Percentiles rank a stretch among this genome's conserved stretches.
phyloP scores from a whole-genome alignment of 2,329 filamentous ascomycete genomes.

The Dothistroma pini region DNA sequence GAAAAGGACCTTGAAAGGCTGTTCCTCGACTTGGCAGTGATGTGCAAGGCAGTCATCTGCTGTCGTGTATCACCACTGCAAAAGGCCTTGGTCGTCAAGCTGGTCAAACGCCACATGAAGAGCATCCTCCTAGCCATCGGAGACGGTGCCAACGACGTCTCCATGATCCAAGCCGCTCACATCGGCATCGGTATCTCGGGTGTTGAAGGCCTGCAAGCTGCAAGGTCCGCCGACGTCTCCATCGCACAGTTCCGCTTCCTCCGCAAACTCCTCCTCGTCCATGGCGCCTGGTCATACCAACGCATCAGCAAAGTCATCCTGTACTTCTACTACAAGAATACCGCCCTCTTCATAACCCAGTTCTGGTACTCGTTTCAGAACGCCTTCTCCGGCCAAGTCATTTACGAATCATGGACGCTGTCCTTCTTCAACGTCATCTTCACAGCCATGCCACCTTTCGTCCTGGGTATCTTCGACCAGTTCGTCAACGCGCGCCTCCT shows the following conservation, averaged over 20 bases:
- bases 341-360: slow-evolving; percentile 96
- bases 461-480: slow-evolving; percentile 94
- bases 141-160: slow-evolving; percentile 98
- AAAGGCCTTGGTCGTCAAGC: slow-evolving; percentile 95
- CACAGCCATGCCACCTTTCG: slow-evolving; percentile 88
- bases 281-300: slow-evolving; percentile 97
- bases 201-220: slow-evolving; percentile 93
- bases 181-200: slow-evolving; percentile 98
- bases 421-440: slow-evolving; percentile 99
- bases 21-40: slow-evolving; percentile 86
- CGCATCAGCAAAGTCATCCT: slow-evolving; percentile 94
- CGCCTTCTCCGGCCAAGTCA: slow-evolving; percentile 93
- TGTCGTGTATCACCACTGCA: slow-evolving; percentile 93
- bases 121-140: slow-evolving; percentile 92
- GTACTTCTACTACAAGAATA: slow-evolving; percentile 99
- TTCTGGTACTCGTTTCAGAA: slow-evolving; percentile 97
- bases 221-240: slow-evolving; percentile 89
- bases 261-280: slow-evolving; percentile 88
- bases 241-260: slow-evolving; percentile 96
- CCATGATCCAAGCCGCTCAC: slow-evolving; percentile 98
- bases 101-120: slow-evolving; percentile 92
- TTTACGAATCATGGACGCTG: slow-evolving; percentile 99
- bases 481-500: slow-evolving; percentile 92
- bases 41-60: slow-evolving; percentile 99
- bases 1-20: slow-evolving; percentile 91